Evolutionary conservation across 768 basidiomycete genomes (phyloP), one percentile per base, ranked within the genome.

Genomic region (Auricularia cornea): DNA sequence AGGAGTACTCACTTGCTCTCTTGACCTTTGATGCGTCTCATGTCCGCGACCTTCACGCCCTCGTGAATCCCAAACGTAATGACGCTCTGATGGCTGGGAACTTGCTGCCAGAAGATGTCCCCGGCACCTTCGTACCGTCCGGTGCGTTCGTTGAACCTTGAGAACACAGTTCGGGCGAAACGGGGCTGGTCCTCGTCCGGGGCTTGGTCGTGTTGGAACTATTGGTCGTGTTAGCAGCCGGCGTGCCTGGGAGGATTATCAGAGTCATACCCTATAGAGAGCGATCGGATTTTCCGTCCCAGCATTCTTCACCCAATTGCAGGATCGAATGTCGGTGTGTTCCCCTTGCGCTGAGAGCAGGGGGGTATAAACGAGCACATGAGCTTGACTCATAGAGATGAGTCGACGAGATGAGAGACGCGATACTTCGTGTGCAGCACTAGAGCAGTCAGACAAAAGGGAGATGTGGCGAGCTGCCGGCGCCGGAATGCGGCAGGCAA

Each of bases 61-160:
- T 79, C 76, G 29, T 80, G 77, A 20, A 79, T 68, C 8, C 84
- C 84, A 68, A 84, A 84, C 65, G 77, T 75, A 10, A 83, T 76
- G 70, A 78, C 5, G 78, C 80, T 60, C 77, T 80, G 59, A 72
- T 71, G 59, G 74, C 72, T 3, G 81, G 79, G 48, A n/a, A 52
- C 51, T 14, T 38, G 44, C 20, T 72, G 71, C 84, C 84, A 85
- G 59, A 82, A 79, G 62, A 85, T 79, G 38, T 79, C 72, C 3
- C 84, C 84, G 2, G 82, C 83, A 20, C 76, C 76, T 68, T 85
- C 84, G 66, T 81, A 84, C 23, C 75, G 67, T 18, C 70, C 61
- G 1, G 80, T 82, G 6, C 67, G 68, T 12, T 75, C 59, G 67
- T 84, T 84, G 66, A 76, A 80, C 60, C 83, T 78, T 62, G 78